Base-by-base conservation (phyloP, 306 rosid species). In the Acacia melanoxylon region DNA sequence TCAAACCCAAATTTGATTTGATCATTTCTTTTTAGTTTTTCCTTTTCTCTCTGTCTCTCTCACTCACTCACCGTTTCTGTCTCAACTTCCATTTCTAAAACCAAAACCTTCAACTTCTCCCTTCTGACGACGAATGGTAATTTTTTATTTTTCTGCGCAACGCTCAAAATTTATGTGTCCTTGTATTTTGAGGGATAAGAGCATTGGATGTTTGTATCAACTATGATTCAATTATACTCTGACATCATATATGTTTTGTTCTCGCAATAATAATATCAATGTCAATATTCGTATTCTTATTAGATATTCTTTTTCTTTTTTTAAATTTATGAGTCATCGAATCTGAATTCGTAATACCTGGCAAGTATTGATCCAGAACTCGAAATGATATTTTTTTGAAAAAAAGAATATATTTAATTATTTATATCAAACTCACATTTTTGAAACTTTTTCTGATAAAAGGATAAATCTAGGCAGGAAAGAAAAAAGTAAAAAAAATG, bases 91-190 rank as follows among this genome's bases (percentile, higher is more conserved):
- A 51, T 15, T 51, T 51, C 19, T 51, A 51, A 14, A 51, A 16
- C 20, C 19, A 16, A 51, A 29, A 80, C 51, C 61, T 52, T 72
- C 59, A 61, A 77, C 81, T 68, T 81, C 51, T 81, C 35, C 13
- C 17, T 33, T 20, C 35, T 42, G 20, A n/a, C 65, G 46, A 71
- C 65, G 46, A 71, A 17, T 17, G 49, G 63, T 62, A 31, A 17
- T 69, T 63, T 37, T 5, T 35, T 35, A 42, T 42, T 42, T 86
- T 78, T 58, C 76, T 29, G 10, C 61, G 48, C 81, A 63, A 73
- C 24, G 4, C 49, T 17, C 10, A n/a, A 2, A 46, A 46, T 37
- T 37, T 46, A 49, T 74, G 68, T 61, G 35, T 27, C 2, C 15
- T 14, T 31, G 2, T 15, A 14, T 29, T 15, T 29, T 49, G 70